These are phyloP conservation scores for Fusarium secorum DNA, from an alignment of 2,329 filamentous ascomycete species.

Conservation along the genomic window DNA sequence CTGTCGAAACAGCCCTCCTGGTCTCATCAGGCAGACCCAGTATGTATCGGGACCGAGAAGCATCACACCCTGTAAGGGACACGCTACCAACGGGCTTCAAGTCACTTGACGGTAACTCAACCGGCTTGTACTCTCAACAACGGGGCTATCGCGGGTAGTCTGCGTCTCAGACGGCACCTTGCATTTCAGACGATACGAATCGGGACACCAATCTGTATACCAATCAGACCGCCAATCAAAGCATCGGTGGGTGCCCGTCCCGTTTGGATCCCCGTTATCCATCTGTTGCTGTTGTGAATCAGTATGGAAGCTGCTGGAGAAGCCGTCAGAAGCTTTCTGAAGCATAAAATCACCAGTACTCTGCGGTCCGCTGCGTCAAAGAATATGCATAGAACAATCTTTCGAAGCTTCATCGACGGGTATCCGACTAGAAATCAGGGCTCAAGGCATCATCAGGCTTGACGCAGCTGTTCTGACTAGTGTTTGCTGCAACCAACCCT, in stretches of 20 bases:
- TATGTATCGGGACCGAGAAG: conserved; percentile 31
- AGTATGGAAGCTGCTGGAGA: conserved; percentile 30
- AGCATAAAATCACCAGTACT: conserved; percentile 35
- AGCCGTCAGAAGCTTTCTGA: conserved; percentile 20
- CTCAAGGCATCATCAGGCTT: conserved; percentile 18
- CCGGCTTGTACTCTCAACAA: conserved; percentile 38
- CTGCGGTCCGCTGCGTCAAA: conserved; percentile 28
- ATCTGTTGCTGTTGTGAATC: conserved; percentile 28
- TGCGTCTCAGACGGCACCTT: conserved; percentile 44
- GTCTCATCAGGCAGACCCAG: conserved; percentile 35
- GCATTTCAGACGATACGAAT: conserved; percentile 42
- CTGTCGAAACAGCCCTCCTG: conserved; percentile 33
- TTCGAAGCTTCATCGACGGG: conserved; percentile 33
- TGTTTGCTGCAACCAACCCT: conserved; percentile 26
- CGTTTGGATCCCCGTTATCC: conserved; percentile 34
- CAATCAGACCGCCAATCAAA: conserved; percentile 33
- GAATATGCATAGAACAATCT: conserved; percentile 33
- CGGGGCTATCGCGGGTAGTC: conserved; percentile 39
- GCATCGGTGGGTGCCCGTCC: conserved; percentile 18
- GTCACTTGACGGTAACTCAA: conserved; percentile 38
- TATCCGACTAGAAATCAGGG: conserved; percentile 25
- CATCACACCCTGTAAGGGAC: conserved; percentile 37
- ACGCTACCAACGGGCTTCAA: conserved; percentile 38
- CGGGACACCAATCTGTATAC: conserved; percentile 31
- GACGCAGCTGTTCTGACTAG: conserved; percentile 22